Evolutionary conservation across 2,329 filamentous ascomycete species (phyloP).

Genomic region (Penicillium griseofulvum): DNA sequence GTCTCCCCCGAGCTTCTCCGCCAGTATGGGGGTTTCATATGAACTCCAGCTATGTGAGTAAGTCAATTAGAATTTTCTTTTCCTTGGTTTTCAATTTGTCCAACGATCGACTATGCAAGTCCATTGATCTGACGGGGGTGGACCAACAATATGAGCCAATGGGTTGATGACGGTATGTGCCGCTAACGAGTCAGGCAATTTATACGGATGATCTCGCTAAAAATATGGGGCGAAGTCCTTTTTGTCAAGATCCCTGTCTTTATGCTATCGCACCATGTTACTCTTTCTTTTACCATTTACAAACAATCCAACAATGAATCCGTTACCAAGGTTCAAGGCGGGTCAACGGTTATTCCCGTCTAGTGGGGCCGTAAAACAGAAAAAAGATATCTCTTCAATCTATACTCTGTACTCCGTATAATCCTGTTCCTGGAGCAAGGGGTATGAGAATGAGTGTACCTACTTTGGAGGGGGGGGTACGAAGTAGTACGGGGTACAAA

Average conservation of each 20-base stretch:
- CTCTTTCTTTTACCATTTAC: not conserved
- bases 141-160: slow-evolving; percentile 2
- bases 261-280: not conserved
- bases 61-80: not conserved
- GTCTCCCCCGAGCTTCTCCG: slow-evolving; percentile 10
- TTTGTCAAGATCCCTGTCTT: not conserved
- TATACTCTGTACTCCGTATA: not conserved
- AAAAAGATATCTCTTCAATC: not conserved
- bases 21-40: not conserved
- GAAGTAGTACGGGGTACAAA: not conserved
- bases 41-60: not conserved
- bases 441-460: not conserved
- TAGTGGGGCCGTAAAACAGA: slow-evolving; percentile 1
- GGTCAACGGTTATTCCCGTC: slow-evolving; percentile 9
- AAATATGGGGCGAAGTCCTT: not conserved
- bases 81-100: not conserved
- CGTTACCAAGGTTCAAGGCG: not conserved
- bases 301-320: not conserved
- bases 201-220: slow-evolving; percentile 1
- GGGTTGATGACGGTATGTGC: not conserved
- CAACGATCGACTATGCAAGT: slow-evolving; percentile 6
- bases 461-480: not conserved
- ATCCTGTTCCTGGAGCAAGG: not conserved
- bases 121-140: slow-evolving; percentile 2
- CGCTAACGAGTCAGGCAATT: slow-evolving; percentile 3